A percentile compares a stretch with the other conserved stretches of the same genome.
Evolutionary conservation across 306 rosid species (phyloP).

Genomic region (Lathyrus tuberosus): DNA sequence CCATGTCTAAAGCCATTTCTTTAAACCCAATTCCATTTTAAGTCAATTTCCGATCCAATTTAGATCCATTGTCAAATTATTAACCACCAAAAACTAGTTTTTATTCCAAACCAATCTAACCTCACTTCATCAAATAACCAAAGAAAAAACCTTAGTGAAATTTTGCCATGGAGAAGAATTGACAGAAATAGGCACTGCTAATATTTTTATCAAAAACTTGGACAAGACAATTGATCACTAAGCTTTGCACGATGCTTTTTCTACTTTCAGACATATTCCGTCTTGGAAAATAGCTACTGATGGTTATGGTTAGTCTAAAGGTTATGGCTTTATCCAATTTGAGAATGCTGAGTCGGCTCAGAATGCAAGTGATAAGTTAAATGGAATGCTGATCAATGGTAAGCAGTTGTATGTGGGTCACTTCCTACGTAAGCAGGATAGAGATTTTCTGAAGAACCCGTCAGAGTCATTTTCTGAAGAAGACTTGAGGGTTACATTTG

Average conservation of each 20-base stretch:
- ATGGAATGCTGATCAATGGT: slow-evolving; percentile 73
- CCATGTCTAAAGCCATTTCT: too few species aligned
- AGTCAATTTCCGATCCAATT: too few species aligned
- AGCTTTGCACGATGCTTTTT: too few species aligned
- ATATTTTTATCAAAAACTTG: slow-evolving; percentile 70
- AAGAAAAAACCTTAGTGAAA: too few species aligned
- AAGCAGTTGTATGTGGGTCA: slow-evolving; percentile 71
- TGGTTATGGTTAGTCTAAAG: slow-evolving; percentile 55
- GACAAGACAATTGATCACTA: too few species aligned
- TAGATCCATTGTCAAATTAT: too few species aligned
- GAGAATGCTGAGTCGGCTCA: slow-evolving; percentile 70
- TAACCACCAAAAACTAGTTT: too few species aligned
- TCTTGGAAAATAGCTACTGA: slow-evolving; percentile 64
- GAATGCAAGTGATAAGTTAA: slow-evolving; percentile 62
- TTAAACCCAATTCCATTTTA: too few species aligned
- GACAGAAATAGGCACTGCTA: slow-evolving; percentile 64
- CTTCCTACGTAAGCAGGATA: slow-evolving; percentile 65
- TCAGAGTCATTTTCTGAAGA: slow-evolving; percentile 60
- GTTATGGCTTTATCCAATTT: slow-evolving; percentile 74
- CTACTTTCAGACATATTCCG: too few species aligned
- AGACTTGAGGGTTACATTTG: slow-evolving; percentile 49
- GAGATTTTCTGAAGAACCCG: slow-evolving; percentile 66
- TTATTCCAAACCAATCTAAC: too few species aligned
- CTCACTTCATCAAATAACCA: too few species aligned
- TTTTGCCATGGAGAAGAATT: too few species aligned